These are phyloP conservation scores for Xerocomellus amylosporus DNA, from an alignment of 768 basidiomycete species.

Conservation along the genomic window DNA sequence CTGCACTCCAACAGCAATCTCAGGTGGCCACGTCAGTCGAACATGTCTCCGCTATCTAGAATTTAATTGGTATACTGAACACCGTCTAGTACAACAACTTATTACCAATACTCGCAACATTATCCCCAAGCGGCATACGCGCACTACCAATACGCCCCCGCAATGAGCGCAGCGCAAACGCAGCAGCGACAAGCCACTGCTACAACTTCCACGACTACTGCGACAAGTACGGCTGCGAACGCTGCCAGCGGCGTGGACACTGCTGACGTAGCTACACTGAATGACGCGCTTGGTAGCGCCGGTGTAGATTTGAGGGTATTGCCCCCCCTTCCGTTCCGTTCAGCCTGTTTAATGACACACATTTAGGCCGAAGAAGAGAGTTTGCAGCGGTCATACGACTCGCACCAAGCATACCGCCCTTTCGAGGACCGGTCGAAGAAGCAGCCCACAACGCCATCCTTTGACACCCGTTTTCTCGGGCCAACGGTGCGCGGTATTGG, in stretches of 20 bases:
- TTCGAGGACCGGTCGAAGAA: slow-evolving; percentile 79
- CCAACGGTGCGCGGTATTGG: slow-evolving; percentile 67
- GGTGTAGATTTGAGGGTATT: slow-evolving; percentile 81
- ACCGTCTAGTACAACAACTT: slow-evolving; percentile 41
- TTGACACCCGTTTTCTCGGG: slow-evolving; percentile 64
- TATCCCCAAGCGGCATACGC: slow-evolving; percentile 38
- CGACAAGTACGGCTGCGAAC: slow-evolving; percentile 22
- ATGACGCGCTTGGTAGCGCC: slow-evolving; percentile 82
- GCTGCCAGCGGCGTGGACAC: slow-evolving; percentile 49
- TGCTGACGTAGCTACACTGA: slow-evolving; percentile 72
- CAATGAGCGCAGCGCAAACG: slow-evolving; percentile 28
- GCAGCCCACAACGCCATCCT: slow-evolving; percentile 65
- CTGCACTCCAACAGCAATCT: slow-evolving; percentile 62
- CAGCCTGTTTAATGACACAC: neutral
- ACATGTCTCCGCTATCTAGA: neutral
- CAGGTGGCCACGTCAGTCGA: slow-evolving; percentile 42
- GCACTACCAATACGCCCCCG: slow-evolving; percentile 43
- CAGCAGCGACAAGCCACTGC: slow-evolving; percentile 30
- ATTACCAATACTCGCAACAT: slow-evolving; percentile 43
- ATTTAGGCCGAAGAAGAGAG: slow-evolving; percentile 84
- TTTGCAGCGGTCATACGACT: slow-evolving; percentile 63
- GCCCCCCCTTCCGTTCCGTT: neutral
- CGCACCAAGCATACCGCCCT: slow-evolving; percentile 58
- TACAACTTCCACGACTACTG: slow-evolving; percentile 16
- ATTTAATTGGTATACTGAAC: slow-evolving; percentile 3